These are phyloP conservation scores for Talaromyces sp. DNA, from an alignment of 2,329 filamentous ascomycete genomes.

Conservation along the genomic window DNA sequence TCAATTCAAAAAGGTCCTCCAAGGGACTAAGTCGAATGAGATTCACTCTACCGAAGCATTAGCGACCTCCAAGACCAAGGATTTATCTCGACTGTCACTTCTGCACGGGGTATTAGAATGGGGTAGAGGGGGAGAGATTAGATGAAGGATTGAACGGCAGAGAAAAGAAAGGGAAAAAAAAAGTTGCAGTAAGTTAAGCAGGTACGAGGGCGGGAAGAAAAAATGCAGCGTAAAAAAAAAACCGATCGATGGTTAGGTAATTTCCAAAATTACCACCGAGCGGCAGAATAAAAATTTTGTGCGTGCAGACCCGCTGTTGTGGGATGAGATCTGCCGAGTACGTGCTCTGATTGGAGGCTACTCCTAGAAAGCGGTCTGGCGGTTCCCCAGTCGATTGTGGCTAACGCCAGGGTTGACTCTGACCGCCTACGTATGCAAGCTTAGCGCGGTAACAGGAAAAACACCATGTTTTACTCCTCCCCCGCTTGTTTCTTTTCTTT, in stretches of 20 bases:
- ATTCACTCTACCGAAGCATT: conserved; percentile 39
- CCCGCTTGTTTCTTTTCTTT: conserved; percentile 2
- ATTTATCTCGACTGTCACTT: conserved; percentile 25
- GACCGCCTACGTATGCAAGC: conserved; percentile 12
- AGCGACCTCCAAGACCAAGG: conserved; percentile 30
- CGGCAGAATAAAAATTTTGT: conserved; percentile 27
- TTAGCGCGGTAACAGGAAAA: background rate
- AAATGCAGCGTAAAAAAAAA: conserved; percentile 3
- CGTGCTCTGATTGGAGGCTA: conserved; percentile 25
- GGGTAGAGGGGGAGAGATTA: conserved; percentile 18
- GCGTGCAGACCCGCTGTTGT: conserved; percentile 16
- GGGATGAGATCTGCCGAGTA: conserved; percentile 17
- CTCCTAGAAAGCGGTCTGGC: background rate
- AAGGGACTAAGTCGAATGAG: conserved; percentile 33
- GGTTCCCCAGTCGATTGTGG: conserved; percentile 1
- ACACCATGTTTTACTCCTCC: background rate
- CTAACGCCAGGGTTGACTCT: background rate
- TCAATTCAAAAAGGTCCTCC: conserved; percentile 32
- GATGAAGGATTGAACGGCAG: conserved; percentile 15
- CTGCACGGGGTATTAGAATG: conserved; percentile 26
- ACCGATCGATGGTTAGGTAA: background rate
- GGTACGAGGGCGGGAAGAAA: conserved; percentile 20
- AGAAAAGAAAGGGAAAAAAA: conserved; percentile 20
- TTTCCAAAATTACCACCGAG: background rate
- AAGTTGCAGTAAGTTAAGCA: conserved; percentile 8